Evolutionary conservation across 768 basidiomycete genomes (phyloP), one percentile per base, ranked within the genome.

Genomic region (Sarcodon aspratus): DNA sequence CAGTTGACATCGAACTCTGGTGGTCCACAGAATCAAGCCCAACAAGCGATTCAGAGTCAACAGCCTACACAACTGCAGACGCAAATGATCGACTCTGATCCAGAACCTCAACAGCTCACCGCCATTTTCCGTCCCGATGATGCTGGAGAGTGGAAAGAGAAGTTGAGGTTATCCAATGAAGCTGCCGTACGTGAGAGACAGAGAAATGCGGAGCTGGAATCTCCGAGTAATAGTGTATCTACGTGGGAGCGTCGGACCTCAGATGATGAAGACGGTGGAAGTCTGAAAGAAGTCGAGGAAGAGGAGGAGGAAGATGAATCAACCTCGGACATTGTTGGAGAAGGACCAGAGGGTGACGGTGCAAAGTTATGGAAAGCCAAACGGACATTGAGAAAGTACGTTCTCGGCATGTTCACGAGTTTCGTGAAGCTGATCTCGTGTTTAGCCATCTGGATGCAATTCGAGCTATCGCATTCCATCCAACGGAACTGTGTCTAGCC

Each of bases 391-490:
- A 76, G 90, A 72, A 92, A 90, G 87, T 94, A 60, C 68, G 90
- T 75, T 46, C 37, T 38, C 37, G 13, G 13, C 18, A 13, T 4
- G 13, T 38, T 6, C 3, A 13, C 37, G 18, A 18, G 12, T 6
- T 13, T 18, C 12, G 13, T 13, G 37, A 38, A 13, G 12, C 37
- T 38, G 13, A 38, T 18, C 12, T 15, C 21, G 36, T 44, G 48
- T 34, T 43, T 51, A 95, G 92, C 63, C 96, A 99, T 65, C 71
- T 99, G 52, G 95, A 97, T 63, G 82, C 90, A 11, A 92, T 96
- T 36, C 81, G 94, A 47, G 83, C 89, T 7, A 70, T 98, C 18
- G 82, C 88, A 0, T 95, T 96, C 75, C 89, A 92, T 59, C 88
- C 88, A 1, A 83, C 71, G 34, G 88, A 90, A 54, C 66, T 91